Conservation (phyloP, 345 rosid genomes). For the Zanthoxylum bungeanum region DNA sequence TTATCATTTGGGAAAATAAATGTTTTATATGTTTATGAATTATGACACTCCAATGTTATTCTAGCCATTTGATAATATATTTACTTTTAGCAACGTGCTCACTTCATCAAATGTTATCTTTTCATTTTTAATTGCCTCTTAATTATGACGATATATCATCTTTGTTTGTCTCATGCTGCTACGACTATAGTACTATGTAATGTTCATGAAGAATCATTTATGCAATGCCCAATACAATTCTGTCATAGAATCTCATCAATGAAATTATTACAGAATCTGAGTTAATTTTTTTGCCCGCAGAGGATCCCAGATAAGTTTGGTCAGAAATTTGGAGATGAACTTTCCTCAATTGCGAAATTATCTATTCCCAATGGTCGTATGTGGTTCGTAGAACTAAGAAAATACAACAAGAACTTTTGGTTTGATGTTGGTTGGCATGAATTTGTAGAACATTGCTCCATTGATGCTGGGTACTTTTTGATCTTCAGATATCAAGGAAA, state of each 20-base stretch:
- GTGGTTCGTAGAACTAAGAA: conserved; percentile 29
- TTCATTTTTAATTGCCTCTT: background rate
- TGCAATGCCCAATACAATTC: background rate
- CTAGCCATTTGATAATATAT: background rate
- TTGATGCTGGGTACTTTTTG: conserved; percentile 32
- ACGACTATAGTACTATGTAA: background rate
- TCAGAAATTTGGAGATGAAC: conserved; percentile 36
- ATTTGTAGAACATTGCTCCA: conserved; percentile 28
- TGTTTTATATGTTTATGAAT: no score
- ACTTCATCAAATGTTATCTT: background rate
- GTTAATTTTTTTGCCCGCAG: conserved; percentile 21
- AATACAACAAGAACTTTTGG: conserved; percentile 25
- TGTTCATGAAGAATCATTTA: background rate
- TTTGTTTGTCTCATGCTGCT: background rate
- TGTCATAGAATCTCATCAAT: background rate
- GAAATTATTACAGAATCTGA: background rate
- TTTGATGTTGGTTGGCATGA: conserved; percentile 37
- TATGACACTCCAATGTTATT: background rate
- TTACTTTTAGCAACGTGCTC: background rate
- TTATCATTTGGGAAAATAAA: background rate
- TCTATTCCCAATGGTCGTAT: conserved; percentile 27
- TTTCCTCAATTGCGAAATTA: conserved; percentile 24
- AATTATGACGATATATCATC: no score
- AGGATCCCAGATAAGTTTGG: conserved; percentile 33
- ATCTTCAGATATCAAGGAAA: conserved; percentile 36